Percentiles rank a stretch among this genome's conserved stretches.
Evolutionary conservation across 176 grass and related monocot genomes (phyloP).

Genomic region (Bothriochloa decipiens): DNA sequence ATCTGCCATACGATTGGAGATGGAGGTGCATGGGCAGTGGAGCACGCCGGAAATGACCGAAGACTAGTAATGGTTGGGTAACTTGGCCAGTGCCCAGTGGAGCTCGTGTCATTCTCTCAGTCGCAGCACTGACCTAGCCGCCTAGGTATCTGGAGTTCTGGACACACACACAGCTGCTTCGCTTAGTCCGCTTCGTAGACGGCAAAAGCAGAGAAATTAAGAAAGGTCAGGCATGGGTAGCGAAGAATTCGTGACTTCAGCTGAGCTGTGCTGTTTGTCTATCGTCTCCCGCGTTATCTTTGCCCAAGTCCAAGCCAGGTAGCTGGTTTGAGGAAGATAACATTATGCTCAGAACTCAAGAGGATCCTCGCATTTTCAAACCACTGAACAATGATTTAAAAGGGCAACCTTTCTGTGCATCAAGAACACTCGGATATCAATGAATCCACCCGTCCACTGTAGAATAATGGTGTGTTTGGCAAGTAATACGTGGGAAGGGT

Average conservation of each 20-base stretch:
- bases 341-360: no score
- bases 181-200: not conserved
- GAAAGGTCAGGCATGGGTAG: not conserved
- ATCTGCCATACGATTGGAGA: not conserved
- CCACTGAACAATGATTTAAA: no score
- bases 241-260: not conserved
- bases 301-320: no score
- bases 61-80: not conserved
- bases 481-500: no score
- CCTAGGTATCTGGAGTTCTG: not conserved
- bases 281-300: no score
- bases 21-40: not conserved
- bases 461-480: no score
- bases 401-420: no score
- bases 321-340: no score
- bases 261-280: no score
- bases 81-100: not conserved
- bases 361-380: no score
- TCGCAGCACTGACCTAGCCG: not conserved
- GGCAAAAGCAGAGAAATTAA: not conserved
- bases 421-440: no score
- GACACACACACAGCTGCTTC: not conserved
- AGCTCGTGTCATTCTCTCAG: not conserved
- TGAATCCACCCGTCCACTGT: no score
- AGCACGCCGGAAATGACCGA: constrained; percentile 9